Base-by-base conservation (phyloP, 352 stramenopile genomes). In the Lagenidium giganteum region DNA sequence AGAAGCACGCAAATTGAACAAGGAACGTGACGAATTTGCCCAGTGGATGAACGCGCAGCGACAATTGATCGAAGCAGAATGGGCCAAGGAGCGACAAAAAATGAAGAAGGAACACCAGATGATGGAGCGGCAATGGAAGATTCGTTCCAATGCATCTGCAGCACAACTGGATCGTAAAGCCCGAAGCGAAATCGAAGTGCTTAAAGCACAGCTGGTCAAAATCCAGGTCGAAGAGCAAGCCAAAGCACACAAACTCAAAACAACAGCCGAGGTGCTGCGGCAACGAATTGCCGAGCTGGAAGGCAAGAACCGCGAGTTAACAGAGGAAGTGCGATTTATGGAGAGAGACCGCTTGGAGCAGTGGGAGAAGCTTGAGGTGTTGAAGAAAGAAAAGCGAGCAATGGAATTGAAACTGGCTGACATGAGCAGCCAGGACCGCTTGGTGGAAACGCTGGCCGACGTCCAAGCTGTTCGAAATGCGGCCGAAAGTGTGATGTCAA, bases 181-280 rank as follows among this genome's bases (percentile, higher is more conserved):
- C 16, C 56, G 67, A n/a, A 57, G 51, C 8, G 77, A 92, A 51
- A 66, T 91, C 1, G 83, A 90, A 35, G 57, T 63, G 20, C 57
- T 94, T 11, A 90, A 88, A 50, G 83, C 83, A 2, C 80, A 93
- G 37, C 84, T 94, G 22, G 73, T 90, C 34, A 85, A 80, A 17
- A 71, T 93, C 46, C 67, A 94, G 36, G 38, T 92, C 14, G 83
- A 94, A 14, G 70, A 87, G 37, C 75, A 71, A 32, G 45, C 53
- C 28, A 47, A 67, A 40, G 51, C 53, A 44, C 53, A 17, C 28
- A 93, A 92, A 38, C 72, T 63, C 48, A 94, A 93, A 50, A 61
- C 63, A 24, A 69, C 54, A 27, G 84, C 67, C 23, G 75, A 93
- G 13, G 81, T 65, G 7, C 51, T 93, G 21, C 61, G 77, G 18